phyloP scores from a whole-genome alignment of 129 eudicot species.

The Escallonia rubra region DNA sequence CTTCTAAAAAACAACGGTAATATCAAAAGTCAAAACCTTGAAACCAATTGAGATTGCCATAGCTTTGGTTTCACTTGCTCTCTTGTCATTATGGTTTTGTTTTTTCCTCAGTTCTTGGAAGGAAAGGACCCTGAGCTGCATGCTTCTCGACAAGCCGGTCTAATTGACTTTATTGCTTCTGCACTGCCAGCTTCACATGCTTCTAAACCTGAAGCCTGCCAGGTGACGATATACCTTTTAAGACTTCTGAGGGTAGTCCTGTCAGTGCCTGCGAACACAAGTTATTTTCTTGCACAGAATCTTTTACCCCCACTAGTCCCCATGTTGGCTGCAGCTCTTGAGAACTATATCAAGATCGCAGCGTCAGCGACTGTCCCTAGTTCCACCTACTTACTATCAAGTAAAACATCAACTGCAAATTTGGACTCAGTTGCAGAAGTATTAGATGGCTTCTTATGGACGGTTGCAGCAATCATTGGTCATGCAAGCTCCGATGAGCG shows the following conservation, averaged over 20 bases:
- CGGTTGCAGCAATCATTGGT: constrained; percentile 68
- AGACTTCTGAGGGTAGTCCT: constrained; percentile 69
- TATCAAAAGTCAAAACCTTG: neutral
- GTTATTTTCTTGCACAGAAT: constrained; percentile 82
- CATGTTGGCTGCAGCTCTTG: constrained; percentile 87
- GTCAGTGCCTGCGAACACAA: constrained; percentile 57
- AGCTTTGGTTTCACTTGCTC: neutral
- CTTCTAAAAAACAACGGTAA: neutral
- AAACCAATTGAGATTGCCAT: neutral
- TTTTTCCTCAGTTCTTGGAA: constrained; percentile 63
- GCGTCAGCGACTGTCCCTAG: constrained; percentile 55
- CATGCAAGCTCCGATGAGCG: constrained; percentile 57
- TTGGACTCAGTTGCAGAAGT: constrained; percentile 73
- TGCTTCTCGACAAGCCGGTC: constrained; percentile 93
- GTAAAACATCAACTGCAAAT: constrained; percentile 52
- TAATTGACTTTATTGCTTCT: constrained; percentile 91
- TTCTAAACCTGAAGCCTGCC: constrained; percentile 95
- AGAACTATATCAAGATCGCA: constrained; percentile 79
- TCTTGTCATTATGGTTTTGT: neutral
- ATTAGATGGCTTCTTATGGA: constrained; percentile 76
- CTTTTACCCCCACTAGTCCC: constrained; percentile 91
- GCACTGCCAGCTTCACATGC: constrained; percentile 96
- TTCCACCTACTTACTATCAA: constrained; percentile 22
- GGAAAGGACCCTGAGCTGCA: constrained; percentile 89
- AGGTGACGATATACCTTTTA: constrained; percentile 77